phyloP scores from a whole-genome alignment of 139 green algal species.

The Yamagishiella unicocca region DNA sequence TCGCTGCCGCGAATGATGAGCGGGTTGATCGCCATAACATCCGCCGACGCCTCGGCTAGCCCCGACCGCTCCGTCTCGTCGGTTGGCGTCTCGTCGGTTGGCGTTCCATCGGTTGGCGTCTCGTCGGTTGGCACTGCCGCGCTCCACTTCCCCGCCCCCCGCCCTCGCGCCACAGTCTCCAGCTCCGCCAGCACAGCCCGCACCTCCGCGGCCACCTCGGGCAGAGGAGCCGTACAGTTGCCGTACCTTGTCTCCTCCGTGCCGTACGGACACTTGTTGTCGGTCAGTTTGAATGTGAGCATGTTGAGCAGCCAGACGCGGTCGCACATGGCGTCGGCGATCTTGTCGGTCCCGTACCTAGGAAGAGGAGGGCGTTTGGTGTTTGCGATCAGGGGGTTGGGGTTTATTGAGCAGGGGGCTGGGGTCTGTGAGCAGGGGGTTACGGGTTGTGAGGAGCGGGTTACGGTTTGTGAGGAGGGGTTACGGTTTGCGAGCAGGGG shows the following conservation, averaged over 20 bases:
- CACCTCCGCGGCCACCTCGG: not conserved
- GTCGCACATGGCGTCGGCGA: not conserved
- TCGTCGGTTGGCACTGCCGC: too few relatives aligned
- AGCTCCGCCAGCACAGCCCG: not conserved
- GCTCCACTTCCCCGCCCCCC: not conserved
- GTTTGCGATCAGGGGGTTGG: too few relatives aligned
- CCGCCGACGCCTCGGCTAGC: not conserved
- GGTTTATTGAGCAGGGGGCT: too few relatives aligned
- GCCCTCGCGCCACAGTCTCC: not conserved
- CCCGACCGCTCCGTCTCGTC: not conserved
- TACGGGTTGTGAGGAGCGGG: too few relatives aligned
- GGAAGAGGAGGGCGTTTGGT: too few relatives aligned
- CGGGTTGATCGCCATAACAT: not conserved
- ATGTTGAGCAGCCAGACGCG: slow-evolving; percentile 35
- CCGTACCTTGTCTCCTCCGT: not conserved
- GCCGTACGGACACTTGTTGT: not conserved
- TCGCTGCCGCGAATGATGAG: not conserved
- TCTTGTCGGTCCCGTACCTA: not conserved
- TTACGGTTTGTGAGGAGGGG: too few relatives aligned
- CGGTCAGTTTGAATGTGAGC: not conserved
- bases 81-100: too few relatives aligned
- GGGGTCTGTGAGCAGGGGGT: too few relatives aligned
- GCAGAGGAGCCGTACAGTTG: slow-evolving; percentile 9
- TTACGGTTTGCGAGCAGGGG: too few relatives aligned
- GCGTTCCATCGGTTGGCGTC: too few relatives aligned